These are phyloP conservation scores for Elaeagnus macrophylla DNA, from an alignment of 306 rosid genomes.

Conservation along the genomic window DNA sequence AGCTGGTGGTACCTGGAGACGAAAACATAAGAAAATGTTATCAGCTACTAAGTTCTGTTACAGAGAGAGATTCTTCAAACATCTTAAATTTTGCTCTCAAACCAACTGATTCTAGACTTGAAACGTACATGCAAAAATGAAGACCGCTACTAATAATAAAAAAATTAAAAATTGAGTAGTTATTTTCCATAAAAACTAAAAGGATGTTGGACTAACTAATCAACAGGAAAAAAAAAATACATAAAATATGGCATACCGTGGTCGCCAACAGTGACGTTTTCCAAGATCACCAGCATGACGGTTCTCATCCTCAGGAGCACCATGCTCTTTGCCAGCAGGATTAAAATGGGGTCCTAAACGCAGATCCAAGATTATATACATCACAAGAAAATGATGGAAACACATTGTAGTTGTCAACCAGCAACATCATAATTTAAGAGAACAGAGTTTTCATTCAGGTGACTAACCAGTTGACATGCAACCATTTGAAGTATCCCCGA, in stretches of 20 bases:
- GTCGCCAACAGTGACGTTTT: slow-evolving; percentile 62
- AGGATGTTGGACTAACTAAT: not conserved
- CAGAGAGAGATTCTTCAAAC: too few species aligned
- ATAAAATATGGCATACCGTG: slow-evolving; percentile 46
- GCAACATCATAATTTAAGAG: not conserved
- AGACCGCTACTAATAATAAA: too few species aligned
- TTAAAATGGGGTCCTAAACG: slow-evolving; percentile 77
- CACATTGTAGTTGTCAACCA: not conserved
- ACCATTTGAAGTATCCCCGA: slow-evolving; percentile 93
- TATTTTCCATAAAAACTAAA: too few species aligned
- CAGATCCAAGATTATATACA: slow-evolving; percentile 5
- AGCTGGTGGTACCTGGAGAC: slow-evolving; percentile 53
- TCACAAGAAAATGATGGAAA: not conserved
- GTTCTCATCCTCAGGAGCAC: slow-evolving; percentile 66
- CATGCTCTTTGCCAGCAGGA: slow-evolving; percentile 71
- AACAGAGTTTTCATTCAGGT: slow-evolving; percentile 1
- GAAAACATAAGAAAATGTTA: slow-evolving; percentile 18
- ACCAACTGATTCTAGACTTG: not conserved
- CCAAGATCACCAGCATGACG: slow-evolving; percentile 99
- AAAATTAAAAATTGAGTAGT: too few species aligned
- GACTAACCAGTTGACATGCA: slow-evolving; percentile 86
- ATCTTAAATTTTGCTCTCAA: not conserved
- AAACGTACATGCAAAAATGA: too few species aligned
- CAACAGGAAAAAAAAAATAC: too few species aligned
- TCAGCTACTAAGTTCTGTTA: too few species aligned